Base-by-base conservation (phyloP, 331 rosid species). In the Acacia pycnantha region DNA sequence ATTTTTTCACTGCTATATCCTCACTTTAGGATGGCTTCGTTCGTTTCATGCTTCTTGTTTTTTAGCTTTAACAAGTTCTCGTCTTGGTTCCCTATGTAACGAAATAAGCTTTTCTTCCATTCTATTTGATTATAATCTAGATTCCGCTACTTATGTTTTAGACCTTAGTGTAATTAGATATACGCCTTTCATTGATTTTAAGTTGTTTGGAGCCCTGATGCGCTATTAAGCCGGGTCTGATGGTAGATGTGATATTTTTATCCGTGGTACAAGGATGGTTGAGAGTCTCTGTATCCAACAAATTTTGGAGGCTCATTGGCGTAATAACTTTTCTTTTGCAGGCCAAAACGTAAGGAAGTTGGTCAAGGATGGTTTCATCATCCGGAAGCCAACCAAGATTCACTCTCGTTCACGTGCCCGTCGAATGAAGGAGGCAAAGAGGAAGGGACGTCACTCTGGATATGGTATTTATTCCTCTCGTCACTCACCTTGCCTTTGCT, bases 341-440 rank as follows among this genome's bases (percentile, higher is more conserved):
- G 99, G 99, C 73, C 99, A 93, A 81, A 93, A 93, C 87, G 88
- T 95, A 0, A 87, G 99, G 86, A 95, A 93, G 93, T 84, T 95
- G 89, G 98, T 95, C 21, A 95, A 95, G 89, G 99, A 95, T 89
- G 99, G 99, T 2, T 95, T 95, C 83, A 91, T 95, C 19, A 93
- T 95, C 87, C 87, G 99, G 88, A 95, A 95, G 81, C 99, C 99
- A 29, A 95, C 99, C 6, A 95, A 95, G 90, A 95, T 95, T 69
- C 99, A 95, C 81, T 95, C 99, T 0, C 91, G 99, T 3, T 95
- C 99, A 58, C 99, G 98, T 48, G 99, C 99, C 2, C 97, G 99
- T 29, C 80, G 99, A 0, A 93, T 93, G 98, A 93, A 89, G 82
- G 99, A 87, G 85, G 99, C 99, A 14, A 95, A 92, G 91, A 87